These are phyloP conservation scores for Monilinia fructicola DNA, from an alignment of 2,329 filamentous ascomycete genomes.

Conservation along the genomic window DNA sequence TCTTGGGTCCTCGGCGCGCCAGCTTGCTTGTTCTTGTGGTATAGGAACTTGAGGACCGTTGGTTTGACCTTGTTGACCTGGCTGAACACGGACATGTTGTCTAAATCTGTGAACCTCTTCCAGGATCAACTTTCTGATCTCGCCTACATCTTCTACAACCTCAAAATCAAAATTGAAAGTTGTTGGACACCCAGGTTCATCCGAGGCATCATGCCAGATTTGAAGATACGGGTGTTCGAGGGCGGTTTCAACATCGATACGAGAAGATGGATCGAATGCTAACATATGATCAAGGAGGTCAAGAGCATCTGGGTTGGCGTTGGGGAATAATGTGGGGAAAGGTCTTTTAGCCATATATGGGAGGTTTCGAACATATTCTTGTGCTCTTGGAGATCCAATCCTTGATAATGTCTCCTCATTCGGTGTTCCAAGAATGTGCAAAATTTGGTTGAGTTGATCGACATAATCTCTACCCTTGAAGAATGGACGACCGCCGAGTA, in stretches of 20 bases:
- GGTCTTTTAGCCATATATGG: slow-evolving; percentile 92
- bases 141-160: slow-evolving; percentile 87
- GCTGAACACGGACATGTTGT: slow-evolving; percentile 44
- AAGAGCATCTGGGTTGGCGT: slow-evolving; percentile 92
- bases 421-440: slow-evolving; percentile 95
- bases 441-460: slow-evolving; percentile 98
- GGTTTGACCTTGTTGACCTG: slow-evolving; percentile 35
- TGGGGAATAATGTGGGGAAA: slow-evolving; percentile 85
- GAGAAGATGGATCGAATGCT: slow-evolving; percentile 89
- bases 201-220: slow-evolving; percentile 94
- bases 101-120: slow-evolving; percentile 92
- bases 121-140: slow-evolving; percentile 97
- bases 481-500: slow-evolving; percentile 93
- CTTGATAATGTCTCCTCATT: slow-evolving; percentile 91
- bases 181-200: slow-evolving; percentile 89
- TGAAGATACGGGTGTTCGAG: slow-evolving; percentile 94
- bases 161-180: slow-evolving; percentile 99
- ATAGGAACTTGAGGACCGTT: slow-evolving; percentile 40
- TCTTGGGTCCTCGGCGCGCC: slow-evolving; percentile 41
- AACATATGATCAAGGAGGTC: slow-evolving; percentile 97
- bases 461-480: slow-evolving; percentile 99
- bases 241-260: slow-evolving; percentile 91
- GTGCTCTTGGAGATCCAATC: slow-evolving; percentile 91
- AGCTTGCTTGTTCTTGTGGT: slow-evolving; percentile 38
- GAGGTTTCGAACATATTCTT: slow-evolving; percentile 97